Percentiles rank a stretch among this genome's conserved stretches.
phyloP scores from a whole-genome alignment of 345 rosid genomes.

The Hibiscus mutabilis region DNA sequence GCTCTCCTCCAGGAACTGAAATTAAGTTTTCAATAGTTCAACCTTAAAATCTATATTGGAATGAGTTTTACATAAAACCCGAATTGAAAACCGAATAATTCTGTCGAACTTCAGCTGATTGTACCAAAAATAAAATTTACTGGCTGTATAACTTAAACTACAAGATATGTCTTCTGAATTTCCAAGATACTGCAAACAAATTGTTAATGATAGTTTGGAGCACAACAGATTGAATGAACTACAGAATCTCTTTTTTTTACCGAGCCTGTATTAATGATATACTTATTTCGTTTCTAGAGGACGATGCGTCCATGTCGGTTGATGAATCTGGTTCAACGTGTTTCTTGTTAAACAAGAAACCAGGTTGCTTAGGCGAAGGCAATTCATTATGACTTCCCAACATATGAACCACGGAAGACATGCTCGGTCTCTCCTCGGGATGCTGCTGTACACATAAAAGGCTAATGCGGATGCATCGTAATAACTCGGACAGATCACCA shows the following conservation, averaged over 20 bases:
- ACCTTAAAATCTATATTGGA: no score
- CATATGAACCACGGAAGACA: constrained; percentile 39
- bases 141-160: no score
- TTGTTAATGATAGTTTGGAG: background rate
- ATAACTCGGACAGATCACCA: constrained; percentile 13
- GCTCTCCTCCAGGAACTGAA: no score
- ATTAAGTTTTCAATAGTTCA: no score
- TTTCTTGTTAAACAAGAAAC: constrained; percentile 10
- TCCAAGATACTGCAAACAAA: no score
- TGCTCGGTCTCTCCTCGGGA: constrained; percentile 41
- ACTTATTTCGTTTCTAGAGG: constrained; percentile 4
- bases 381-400: constrained; percentile 33
- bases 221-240: background rate
- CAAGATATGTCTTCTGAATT: no score
- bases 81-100: no score
- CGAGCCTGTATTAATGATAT: background rate
- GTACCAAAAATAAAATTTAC: no score
- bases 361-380: constrained; percentile 36
- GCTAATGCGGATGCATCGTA: constrained; percentile 36
- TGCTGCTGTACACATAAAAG: constrained; percentile 39
- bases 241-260: background rate
- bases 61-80: no score
- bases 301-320: background rate
- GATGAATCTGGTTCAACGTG: background rate
- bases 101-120: no score